phyloP scores from a whole-genome alignment of 352 stramenopile genomes.

The Pythium folliculosum region DNA sequence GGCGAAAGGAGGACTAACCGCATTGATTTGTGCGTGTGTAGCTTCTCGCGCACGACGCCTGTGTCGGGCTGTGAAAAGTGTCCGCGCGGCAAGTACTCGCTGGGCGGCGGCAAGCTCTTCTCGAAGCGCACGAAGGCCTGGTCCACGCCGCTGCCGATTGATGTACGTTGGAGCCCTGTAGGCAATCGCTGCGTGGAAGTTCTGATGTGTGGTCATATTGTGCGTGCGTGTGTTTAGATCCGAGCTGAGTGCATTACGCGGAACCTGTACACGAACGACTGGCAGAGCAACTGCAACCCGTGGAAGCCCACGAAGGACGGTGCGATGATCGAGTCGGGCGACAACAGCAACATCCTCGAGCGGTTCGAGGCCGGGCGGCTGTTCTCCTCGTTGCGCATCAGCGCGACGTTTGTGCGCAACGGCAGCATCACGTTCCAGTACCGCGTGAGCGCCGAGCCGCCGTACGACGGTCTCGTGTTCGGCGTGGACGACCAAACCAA shows the following conservation, averaged over 20 bases:
- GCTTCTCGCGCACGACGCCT: slow-evolving; percentile 54
- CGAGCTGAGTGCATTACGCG: slow-evolving; percentile 75
- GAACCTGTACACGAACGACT: slow-evolving; percentile 76
- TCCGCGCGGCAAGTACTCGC: slow-evolving; percentile 70
- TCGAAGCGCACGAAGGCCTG: slow-evolving; percentile 71
- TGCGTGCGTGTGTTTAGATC: slow-evolving; percentile 32
- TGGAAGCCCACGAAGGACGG: slow-evolving; percentile 63
- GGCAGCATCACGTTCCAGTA: slow-evolving; percentile 81
- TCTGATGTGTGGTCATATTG: neutral
- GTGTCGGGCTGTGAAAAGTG: slow-evolving; percentile 78
- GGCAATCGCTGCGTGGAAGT: neutral
- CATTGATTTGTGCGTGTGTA: slow-evolving; percentile 22
- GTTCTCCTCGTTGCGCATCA: slow-evolving; percentile 76
- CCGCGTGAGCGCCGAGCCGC: slow-evolving; percentile 66
- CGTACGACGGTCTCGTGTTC: slow-evolving; percentile 80
- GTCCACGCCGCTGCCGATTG: slow-evolving; percentile 54
- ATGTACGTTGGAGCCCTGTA: slow-evolving; percentile 31
- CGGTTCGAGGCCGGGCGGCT: slow-evolving; percentile 63
- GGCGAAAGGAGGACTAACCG: neutral
- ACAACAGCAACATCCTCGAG: slow-evolving; percentile 71
- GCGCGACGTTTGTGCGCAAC: slow-evolving; percentile 72
- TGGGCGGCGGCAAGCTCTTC: slow-evolving; percentile 74
- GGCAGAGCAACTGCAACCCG: slow-evolving; percentile 73
- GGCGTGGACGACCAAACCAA: slow-evolving; percentile 65
- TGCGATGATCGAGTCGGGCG: slow-evolving; percentile 61